These are phyloP conservation scores for Ilex aquifolium DNA, from an alignment of 257 asterid species.

Conservation along the genomic window DNA sequence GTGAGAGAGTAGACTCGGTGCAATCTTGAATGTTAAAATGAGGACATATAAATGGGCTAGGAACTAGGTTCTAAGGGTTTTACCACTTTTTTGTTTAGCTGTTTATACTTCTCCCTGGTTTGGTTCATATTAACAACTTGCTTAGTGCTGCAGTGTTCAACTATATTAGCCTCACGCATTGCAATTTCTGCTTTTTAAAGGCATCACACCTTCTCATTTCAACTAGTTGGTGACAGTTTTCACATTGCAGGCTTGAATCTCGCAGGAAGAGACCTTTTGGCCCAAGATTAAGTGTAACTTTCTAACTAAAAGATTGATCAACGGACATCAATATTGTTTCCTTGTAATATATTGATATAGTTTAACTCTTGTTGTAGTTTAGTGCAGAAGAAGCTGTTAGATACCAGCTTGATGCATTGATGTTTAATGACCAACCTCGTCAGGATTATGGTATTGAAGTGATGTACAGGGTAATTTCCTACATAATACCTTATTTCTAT, in stretches of 20 bases:
- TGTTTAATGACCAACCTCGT: constrained; percentile 83
- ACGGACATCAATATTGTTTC: neutral
- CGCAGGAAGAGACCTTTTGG: constrained; percentile 76
- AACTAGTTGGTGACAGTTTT: neutral
- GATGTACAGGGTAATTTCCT: constrained; percentile 67
- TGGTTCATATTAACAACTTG: neutral
- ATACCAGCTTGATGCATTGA: constrained; percentile 90
- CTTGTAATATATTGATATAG: constrained; percentile 13
- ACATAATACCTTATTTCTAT: constrained; percentile 2
- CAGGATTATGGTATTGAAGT: constrained; percentile 95
- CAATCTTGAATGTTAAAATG: too few relatives aligned
- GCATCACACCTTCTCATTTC: neutral
- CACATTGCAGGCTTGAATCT: constrained; percentile 69
- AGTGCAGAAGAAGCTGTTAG: constrained; percentile 84
- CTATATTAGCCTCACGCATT: neutral
- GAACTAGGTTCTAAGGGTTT: neutral
- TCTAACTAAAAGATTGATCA: constrained; percentile 9
- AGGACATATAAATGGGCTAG: neutral
- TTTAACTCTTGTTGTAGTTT: constrained; percentile 39
- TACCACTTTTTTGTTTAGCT: neutral
- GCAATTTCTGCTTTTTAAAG: neutral
- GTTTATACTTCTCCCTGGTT: neutral
- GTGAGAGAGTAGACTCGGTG: too few relatives aligned
- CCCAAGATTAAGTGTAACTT: constrained; percentile 75
- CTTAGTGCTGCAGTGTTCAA: neutral